A percentile compares a stretch with the other conserved stretches of the same genome.
Evolutionary conservation across 2,329 filamentous ascomycete genomes (phyloP).

Genomic region (Rutstroemia sp.): DNA sequence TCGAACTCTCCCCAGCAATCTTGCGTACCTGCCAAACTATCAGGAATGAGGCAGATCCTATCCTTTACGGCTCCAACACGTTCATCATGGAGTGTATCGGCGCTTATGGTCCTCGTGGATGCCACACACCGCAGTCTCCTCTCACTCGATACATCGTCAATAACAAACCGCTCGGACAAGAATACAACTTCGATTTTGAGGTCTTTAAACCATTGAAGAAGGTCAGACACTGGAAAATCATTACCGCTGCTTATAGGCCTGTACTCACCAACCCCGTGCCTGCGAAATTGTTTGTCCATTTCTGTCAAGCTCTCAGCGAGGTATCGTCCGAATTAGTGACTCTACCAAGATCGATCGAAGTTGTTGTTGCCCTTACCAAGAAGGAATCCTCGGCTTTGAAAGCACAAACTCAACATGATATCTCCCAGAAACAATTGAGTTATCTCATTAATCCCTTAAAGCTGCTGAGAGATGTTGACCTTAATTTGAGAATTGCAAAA

Average conservation of each 20-base stretch:
- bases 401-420: background rate
- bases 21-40: constrained; percentile 6
- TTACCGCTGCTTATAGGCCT: constrained; percentile 2
- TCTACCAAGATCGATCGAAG: background rate
- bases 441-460: background rate
- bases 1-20: constrained; percentile 3
- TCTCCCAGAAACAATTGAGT: background rate
- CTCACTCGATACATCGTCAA: background rate
- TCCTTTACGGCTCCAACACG: constrained; percentile 10
- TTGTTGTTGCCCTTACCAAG: background rate
- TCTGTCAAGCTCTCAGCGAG: constrained; percentile 2
- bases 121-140: constrained; percentile 4
- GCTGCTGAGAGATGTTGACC: background rate
- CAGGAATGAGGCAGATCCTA: constrained; percentile 4
- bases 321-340: background rate
- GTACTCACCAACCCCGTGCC: background rate
- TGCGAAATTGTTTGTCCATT: constrained; percentile 7
- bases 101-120: background rate
- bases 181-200: background rate
- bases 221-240: constrained; percentile 4
- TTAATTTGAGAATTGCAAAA: background rate
- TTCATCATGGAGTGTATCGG: constrained; percentile 10
- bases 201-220: background rate
- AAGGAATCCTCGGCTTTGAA: background rate
- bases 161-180: background rate